Conservation (phyloP, 1,284 basidiomycete species). For the Tilletia indica region DNA sequence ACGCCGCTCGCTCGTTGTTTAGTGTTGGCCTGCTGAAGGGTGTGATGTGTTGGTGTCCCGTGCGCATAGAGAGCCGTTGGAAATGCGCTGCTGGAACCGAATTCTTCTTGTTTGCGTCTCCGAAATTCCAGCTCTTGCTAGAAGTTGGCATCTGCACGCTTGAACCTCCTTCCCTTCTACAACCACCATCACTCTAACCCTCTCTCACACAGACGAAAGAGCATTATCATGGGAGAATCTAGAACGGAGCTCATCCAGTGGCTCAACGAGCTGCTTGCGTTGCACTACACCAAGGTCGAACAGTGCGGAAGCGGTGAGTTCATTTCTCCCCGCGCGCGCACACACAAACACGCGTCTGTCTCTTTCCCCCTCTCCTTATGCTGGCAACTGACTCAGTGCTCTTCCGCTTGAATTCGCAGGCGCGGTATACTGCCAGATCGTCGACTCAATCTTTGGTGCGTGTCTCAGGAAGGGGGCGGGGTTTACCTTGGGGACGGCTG, state of each 20-base stretch:
- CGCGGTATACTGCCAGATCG: conserved; percentile 61
- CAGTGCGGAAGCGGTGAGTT: conserved; percentile 70
- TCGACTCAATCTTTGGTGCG: conserved; percentile 86
- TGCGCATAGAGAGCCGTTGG: no score
- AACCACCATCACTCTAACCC: background rate
- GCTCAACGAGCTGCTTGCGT: conserved; percentile 87
- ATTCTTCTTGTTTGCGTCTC: no score
- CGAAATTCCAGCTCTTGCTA: no score
- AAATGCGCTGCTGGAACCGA: no score
- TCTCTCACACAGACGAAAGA: background rate
- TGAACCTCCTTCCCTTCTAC: background rate
- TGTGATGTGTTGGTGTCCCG: no score
- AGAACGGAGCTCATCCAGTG: conserved; percentile 85
- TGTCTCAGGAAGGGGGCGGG: no score
- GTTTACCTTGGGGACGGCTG: no score
- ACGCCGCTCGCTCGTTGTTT: no score
- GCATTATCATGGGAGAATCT: conserved; percentile 43
- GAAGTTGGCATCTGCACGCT: no score
- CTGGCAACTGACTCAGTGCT: no score
- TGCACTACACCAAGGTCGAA: conserved; percentile 78
- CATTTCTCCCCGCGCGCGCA: background rate
- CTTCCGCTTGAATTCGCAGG: conserved; percentile 23
- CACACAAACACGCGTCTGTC: background rate
- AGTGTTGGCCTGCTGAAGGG: no score
- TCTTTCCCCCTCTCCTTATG: no score